These are phyloP conservation scores for Suillus discolor DNA, from an alignment of 768 basidiomycete genomes.

Conservation along the genomic window DNA sequence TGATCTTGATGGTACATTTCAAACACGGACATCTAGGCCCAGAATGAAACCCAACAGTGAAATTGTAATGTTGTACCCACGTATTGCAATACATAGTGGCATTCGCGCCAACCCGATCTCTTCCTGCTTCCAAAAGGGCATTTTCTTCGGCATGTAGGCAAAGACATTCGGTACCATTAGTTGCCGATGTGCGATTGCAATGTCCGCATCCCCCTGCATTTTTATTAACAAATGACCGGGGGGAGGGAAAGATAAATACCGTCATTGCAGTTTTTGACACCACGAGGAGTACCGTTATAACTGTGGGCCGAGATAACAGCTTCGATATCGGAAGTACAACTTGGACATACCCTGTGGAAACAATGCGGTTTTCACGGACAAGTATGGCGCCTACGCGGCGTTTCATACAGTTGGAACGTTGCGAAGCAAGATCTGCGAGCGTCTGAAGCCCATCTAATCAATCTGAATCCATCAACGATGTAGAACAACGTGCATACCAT, in stretches of 20 bases:
- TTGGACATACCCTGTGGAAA: slow-evolving; percentile 70
- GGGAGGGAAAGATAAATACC: slow-evolving; percentile 15
- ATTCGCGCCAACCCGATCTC: slow-evolving; percentile 82
- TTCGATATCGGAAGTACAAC: slow-evolving; percentile 2
- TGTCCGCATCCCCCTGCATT: slow-evolving; percentile 86
- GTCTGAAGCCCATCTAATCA: slow-evolving; percentile 48
- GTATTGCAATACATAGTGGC: slow-evolving; percentile 98
- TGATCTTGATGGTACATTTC: slow-evolving; percentile 96
- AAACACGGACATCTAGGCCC: slow-evolving; percentile 88
- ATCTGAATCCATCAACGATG: slow-evolving; percentile 12
- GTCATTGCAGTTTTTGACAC: slow-evolving; percentile 80
- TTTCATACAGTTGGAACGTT: slow-evolving; percentile 96
- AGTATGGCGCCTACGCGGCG: slow-evolving; percentile 93
- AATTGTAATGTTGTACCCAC: slow-evolving; percentile 46
- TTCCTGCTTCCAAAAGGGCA: slow-evolving; percentile 90
- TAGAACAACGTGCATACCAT: slow-evolving; percentile 60
- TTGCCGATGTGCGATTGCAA: slow-evolving; percentile 63
- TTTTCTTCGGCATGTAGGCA: slow-evolving; percentile 99
- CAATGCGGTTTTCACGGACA: slow-evolving; percentile 79
- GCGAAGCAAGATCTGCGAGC: slow-evolving; percentile 86
- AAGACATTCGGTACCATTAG: slow-evolving; percentile 73
- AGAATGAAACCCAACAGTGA: slow-evolving; percentile 9
- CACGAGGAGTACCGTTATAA: slow-evolving; percentile 96
- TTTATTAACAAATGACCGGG: slow-evolving; percentile 45
- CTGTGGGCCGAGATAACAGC: slow-evolving; percentile 37